A percentile compares a stretch with the other conserved stretches of the same genome.
Evolutionary conservation across 1,139 yeast genomes (phyloP).

Genomic region (Eremothecium cymbalariae): DNA sequence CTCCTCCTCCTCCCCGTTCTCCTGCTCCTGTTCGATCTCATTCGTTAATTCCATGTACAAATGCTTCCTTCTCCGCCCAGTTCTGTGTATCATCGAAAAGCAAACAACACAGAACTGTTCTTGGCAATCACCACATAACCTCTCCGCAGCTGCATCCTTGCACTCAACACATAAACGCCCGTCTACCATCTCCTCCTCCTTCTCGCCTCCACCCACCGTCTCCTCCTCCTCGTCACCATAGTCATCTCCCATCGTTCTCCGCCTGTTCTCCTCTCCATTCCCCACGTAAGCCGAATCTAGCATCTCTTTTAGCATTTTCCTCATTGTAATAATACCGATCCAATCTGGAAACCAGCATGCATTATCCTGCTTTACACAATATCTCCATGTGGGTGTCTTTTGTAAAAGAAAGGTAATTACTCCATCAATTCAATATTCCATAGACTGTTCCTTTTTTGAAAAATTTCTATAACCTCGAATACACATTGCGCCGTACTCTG

Average conservation of each 20-base stretch:
- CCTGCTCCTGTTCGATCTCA: constrained; percentile 15
- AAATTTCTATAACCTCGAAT: no score
- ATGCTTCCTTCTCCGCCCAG: constrained; percentile 48
- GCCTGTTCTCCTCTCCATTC: constrained; percentile 7
- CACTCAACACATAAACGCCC: constrained; percentile 53
- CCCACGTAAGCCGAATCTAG: constrained; percentile 31
- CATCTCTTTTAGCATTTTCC: constrained; percentile 30
- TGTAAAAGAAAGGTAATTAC: no score
- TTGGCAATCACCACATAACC: constrained; percentile 48
- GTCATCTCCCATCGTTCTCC: not conserved
- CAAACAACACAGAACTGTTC: constrained; percentile 63
- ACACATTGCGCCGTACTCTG: no score
- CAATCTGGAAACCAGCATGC: no score
- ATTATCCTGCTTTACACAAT: no score
- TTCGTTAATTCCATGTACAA: constrained; percentile 30
- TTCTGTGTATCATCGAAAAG: constrained; percentile 54
- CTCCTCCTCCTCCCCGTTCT: constrained; percentile 15
- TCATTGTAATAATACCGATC: no score
- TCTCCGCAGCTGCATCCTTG: constrained; percentile 58
- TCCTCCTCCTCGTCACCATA: constrained; percentile 14
- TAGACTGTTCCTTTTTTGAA: no score
- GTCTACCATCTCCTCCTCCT: constrained; percentile 24
- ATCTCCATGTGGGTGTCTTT: no score
- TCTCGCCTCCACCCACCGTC: constrained; percentile 17
- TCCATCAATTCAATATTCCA: no score